Conservation (phyloP, 352 stramenopile genomes). For the Phytopythium litorale region DNA sequence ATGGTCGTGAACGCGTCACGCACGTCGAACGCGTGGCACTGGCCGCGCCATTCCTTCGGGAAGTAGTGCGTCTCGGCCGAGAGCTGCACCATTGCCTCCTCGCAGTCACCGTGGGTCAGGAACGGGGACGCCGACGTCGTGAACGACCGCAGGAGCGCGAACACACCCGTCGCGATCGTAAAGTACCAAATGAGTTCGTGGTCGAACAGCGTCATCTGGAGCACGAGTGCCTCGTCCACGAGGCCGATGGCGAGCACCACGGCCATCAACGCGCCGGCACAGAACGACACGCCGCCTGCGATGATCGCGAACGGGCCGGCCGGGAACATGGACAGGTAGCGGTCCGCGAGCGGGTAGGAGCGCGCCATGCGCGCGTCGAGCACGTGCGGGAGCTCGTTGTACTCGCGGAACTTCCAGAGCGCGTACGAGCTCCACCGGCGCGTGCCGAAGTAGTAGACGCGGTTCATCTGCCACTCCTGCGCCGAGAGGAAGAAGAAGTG, state of each 20-base stretch:
- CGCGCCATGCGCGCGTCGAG: slow-evolving; percentile 93
- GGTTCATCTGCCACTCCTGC: slow-evolving; percentile 93
- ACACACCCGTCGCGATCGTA: slow-evolving; percentile 85
- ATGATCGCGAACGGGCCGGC: slow-evolving; percentile 87
- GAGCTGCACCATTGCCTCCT: slow-evolving; percentile 83
- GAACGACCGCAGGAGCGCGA: slow-evolving; percentile 79
- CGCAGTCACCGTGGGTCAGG: slow-evolving; percentile 68
- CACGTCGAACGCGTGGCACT: slow-evolving; percentile 85
- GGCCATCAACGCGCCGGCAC: slow-evolving; percentile 94
- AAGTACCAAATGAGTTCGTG: slow-evolving; percentile 97
- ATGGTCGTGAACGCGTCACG: slow-evolving; percentile 85
- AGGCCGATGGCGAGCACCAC: slow-evolving; percentile 92
- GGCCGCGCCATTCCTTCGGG: slow-evolving; percentile 90
- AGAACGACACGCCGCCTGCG: slow-evolving; percentile 93
- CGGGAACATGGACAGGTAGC: slow-evolving; percentile 95
- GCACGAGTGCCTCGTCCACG: slow-evolving; percentile 93
- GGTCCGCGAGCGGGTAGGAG: slow-evolving; percentile 90
- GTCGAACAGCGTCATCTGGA: slow-evolving; percentile 93
- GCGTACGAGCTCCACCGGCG: slow-evolving; percentile 91
- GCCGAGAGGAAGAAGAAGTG: slow-evolving; percentile 97
- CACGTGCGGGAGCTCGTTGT: slow-evolving; percentile 98
- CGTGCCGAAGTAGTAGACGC: slow-evolving; percentile 93
- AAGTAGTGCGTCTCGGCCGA: slow-evolving; percentile 96
- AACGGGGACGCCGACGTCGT: slow-evolving; percentile 67
- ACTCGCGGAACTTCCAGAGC: slow-evolving; percentile 94